A percentile compares a stretch with the other conserved stretches of the same genome.
These are phyloP conservation scores for Oxyria digyna DNA, from an alignment of 148 eudicot genomes.

Conservation along the genomic window DNA sequence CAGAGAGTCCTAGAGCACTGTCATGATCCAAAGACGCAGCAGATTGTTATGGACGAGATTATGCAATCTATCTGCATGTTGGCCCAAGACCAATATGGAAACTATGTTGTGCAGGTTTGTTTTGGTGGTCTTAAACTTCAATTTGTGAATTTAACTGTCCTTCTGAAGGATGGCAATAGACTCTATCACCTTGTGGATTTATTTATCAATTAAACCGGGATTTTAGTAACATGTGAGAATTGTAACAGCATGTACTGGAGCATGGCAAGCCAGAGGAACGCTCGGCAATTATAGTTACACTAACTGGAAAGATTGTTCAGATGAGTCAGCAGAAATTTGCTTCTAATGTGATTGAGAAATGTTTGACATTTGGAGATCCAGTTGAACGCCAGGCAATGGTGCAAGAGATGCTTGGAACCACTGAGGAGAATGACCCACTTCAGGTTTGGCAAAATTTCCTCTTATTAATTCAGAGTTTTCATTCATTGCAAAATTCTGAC, in stretches of 20 bases:
- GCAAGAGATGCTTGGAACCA: slow-evolving; percentile 33
- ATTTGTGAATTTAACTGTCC: not conserved
- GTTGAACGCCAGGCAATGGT: slow-evolving; percentile 25
- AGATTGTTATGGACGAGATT: slow-evolving; percentile 87
- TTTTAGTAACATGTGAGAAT: not conserved
- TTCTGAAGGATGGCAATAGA: not conserved
- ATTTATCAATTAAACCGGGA: too few relatives aligned
- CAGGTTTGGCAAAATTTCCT: slow-evolving; percentile 34
- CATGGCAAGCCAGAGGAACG: slow-evolving; percentile 34
- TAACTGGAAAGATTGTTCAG: slow-evolving; percentile 31
- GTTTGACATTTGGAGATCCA: slow-evolving; percentile 27
- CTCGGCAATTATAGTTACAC: slow-evolving; percentile 17
- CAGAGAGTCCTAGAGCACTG: slow-evolving; percentile 97
- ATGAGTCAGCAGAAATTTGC: slow-evolving; percentile 48
- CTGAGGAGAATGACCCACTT: slow-evolving; percentile 39
- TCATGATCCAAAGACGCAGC: slow-evolving; percentile 56
- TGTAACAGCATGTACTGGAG: slow-evolving; percentile 33
- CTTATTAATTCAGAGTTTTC: too few relatives aligned
- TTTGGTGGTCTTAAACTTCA: not conserved
- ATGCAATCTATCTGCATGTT: slow-evolving; percentile 72
- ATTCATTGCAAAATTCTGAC: not conserved
- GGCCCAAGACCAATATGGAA: slow-evolving; percentile 98
- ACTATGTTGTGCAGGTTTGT: slow-evolving; percentile 94
- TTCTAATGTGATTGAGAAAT: slow-evolving; percentile 38
- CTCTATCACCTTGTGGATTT: too few relatives aligned